Conservation (phyloP, 2,329 filamentous ascomycete species). For the Aspergillus sp. region DNA sequence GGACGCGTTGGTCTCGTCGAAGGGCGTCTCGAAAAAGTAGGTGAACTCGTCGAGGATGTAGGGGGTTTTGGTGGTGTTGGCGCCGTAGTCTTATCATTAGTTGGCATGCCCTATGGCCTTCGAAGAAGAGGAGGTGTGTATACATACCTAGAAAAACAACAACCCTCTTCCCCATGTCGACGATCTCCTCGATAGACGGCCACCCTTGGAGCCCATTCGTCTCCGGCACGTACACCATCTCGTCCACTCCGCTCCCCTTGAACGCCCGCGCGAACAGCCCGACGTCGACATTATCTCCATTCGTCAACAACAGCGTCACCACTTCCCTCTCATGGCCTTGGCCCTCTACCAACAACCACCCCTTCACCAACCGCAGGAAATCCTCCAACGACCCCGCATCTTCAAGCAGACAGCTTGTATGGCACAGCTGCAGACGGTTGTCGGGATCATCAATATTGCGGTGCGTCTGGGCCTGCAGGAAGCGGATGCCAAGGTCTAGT, state of each 20-base stretch:
- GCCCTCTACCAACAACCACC: slow-evolving; percentile 43
- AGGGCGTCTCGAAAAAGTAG: slow-evolving; percentile 43
- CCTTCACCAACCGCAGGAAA: slow-evolving; percentile 51
- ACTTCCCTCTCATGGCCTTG: slow-evolving; percentile 51
- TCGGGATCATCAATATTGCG: slow-evolving; percentile 32
- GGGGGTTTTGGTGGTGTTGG: slow-evolving; percentile 30
- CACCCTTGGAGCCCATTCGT: slow-evolving; percentile 21
- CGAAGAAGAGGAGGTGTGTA: not conserved
- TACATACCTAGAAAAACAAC: slow-evolving; percentile 36
- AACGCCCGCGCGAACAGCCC: slow-evolving; percentile 28
- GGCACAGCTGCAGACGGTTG: slow-evolving; percentile 53
- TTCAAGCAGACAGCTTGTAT: slow-evolving; percentile 53
- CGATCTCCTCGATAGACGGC: slow-evolving; percentile 38
- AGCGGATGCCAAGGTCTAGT: slow-evolving; percentile 54
- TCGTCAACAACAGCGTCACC: slow-evolving; percentile 56
- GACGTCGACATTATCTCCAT: slow-evolving; percentile 42
- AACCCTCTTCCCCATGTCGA: slow-evolving; percentile 34
- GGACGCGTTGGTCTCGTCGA: slow-evolving; percentile 32
- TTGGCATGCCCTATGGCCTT: not conserved
- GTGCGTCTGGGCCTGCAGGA: slow-evolving; percentile 58
- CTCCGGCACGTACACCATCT: slow-evolving; percentile 31
- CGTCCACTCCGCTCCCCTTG: slow-evolving; percentile 20
- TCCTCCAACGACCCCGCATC: slow-evolving; percentile 50
- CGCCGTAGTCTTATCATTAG: slow-evolving; percentile 29
- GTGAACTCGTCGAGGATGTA: slow-evolving; percentile 38